Conservation (phyloP, 2,329 filamentous ascomycete genomes). For the Didymella arachidicola region DNA sequence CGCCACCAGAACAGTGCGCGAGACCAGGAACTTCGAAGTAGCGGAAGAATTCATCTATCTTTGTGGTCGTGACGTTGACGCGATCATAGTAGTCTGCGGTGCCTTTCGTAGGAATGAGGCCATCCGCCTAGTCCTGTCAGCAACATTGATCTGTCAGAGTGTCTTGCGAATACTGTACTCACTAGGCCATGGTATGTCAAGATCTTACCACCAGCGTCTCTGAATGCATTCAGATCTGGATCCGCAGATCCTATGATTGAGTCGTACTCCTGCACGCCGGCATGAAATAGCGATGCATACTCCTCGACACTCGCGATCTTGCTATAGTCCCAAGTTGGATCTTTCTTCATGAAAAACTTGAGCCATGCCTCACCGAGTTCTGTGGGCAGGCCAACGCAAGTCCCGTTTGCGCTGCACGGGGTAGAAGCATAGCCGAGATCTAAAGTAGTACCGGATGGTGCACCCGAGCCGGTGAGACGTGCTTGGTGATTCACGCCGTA, state of each 20-base stretch:
- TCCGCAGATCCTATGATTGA: slow-evolving; percentile 23
- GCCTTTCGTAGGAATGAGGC: not conserved
- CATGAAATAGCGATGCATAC: slow-evolving; percentile 9
- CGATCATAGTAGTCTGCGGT: slow-evolving; percentile 1
- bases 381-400: slow-evolving; percentile 23
- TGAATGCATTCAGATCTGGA: slow-evolving; percentile 24
- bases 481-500: slow-evolving; percentile 22
- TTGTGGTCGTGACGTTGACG: not conserved
- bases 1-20: slow-evolving; percentile 24
- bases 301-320: slow-evolving; percentile 21
- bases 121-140: slow-evolving; percentile 1
- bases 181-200: slow-evolving; percentile 33
- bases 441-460: slow-evolving; percentile 3
- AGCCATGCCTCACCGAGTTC: slow-evolving; percentile 23
- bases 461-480: slow-evolving; percentile 7
- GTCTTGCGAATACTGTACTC: not conserved
- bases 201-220: slow-evolving; percentile 32
- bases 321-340: slow-evolving; percentile 17
- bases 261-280: slow-evolving; percentile 22
- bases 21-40: slow-evolving; percentile 4
- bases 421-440: slow-evolving; percentile 20
- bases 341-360: slow-evolving; percentile 22
- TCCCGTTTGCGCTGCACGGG: slow-evolving; percentile 17
- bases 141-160: not conserved
- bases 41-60: not conserved